Base-by-base conservation (phyloP, 371 early-diverging fungal genomes). In the Rhizopus sp. region DNA sequence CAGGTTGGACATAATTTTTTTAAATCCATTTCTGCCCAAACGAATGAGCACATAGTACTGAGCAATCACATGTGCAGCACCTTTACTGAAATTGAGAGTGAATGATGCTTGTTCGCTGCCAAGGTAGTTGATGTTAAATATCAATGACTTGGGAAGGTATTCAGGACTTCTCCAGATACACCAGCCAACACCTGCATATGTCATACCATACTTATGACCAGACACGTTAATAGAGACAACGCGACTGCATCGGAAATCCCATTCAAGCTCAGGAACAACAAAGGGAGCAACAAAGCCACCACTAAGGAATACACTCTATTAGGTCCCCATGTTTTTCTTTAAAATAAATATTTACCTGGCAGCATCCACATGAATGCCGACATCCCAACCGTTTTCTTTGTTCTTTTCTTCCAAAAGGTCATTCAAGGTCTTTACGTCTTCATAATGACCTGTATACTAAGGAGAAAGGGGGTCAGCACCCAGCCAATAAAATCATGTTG, bases 251-350 rank as follows among this genome's bases (percentile, higher is more conserved):
- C 83, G 72, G 66, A 93, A 93, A 46, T 46, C 46, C 46, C 92
- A 92, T 48, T 64, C 70, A 15, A 90, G 70, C n/a, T 88, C 81
- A n/a, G 91, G 90, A 33, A 59, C 64, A 8, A 81, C 78, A 77
- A 92, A 92, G 5, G 92, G 92, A 13, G 91, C 91, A 13, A 92
- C 78, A 54, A 92, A 89, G 6, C 89, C 92, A 38, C 92, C 92
- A 57, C 82, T 77, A 37, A 31, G n/a, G 40, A 23, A 35, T 15
- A n/a, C 13, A 50, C 47, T 23, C 12, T n/a, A 10, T 34, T 16
- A n/a, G n/a, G n/a, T n/a, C n/a, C n/a, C n/a, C n/a, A n/a, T 9
- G 10, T 10, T n/a, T 35, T 8, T 40, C 7, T 41, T 10, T 34
- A 34, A 23, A 23, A 23, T 23, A 23, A 23, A 33, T 0, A 17